Evolutionary conservation across 768 basidiomycete species (phyloP), one percentile per base, ranked within the genome.

Genomic region (Vararia minispora): DNA sequence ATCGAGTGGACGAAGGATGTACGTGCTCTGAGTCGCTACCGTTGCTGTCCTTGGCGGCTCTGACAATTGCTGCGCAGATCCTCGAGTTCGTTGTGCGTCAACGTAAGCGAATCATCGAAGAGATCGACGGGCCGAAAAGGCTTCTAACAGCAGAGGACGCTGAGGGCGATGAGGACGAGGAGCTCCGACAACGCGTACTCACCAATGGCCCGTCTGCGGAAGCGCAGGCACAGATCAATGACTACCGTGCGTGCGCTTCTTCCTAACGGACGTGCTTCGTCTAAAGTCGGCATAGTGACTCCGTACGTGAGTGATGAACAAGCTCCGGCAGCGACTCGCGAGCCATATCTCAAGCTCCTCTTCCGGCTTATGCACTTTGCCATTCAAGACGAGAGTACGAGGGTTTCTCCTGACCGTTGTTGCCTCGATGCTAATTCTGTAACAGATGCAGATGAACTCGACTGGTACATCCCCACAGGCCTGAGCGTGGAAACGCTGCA

Each of bases 1-100:
- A 71, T 94, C 20, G 72, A 78, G 40, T 91, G 89, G 85, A 70
- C 78, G 33, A 79, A 79, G 50, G 74, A 86, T 55, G 92, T 90
- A 53, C 48, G 83, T 60, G 26, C 34, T 8, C 27, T 21, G 23
- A 30, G 17, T 17, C 9, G 40, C 17, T 16, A 14, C 28, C 23
- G 37, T 29, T 32, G 14, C 37, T n/a, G n/a, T n/a, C n/a, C n/a
- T n/a, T n/a, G 24, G 14, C 26, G 29, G 23, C 12, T 43, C 17
- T 26, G 38, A 5, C 29, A 12, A 46, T 39, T 37, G 26, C 39
- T 24, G 37, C 37, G 25, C 33, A 88, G 85, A 76, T 83, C 41
- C 59, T 88, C 31, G 54, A 59, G 9, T 51, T 72, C 38, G 79
- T 76, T 32, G 74, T 79, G 44, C 65, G 64, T 14, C 66, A 75